A percentile compares a stretch with the other conserved stretches of the same genome.
These are phyloP conservation scores for Rostrohypoxylon terebratum DNA, from an alignment of 495 filamentous ascomycete species.

Conservation along the genomic window DNA sequence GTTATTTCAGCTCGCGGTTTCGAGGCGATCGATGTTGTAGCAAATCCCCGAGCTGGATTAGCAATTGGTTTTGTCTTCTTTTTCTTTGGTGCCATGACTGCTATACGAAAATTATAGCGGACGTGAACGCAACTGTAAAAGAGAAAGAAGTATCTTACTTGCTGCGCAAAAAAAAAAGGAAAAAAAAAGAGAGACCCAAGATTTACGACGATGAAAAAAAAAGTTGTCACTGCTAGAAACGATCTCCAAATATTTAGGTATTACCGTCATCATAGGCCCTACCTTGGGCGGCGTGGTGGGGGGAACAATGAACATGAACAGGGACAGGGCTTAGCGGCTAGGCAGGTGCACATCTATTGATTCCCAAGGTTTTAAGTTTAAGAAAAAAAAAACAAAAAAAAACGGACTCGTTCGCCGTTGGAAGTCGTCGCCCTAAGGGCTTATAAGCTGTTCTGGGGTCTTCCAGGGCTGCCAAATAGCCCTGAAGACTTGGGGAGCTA, in stretches of 20 bases:
- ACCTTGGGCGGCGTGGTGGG: slow-evolving; percentile 22
- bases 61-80: slow-evolving; percentile 87
- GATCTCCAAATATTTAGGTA: slow-evolving; percentile 25
- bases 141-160: slow-evolving; percentile 1
- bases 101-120: slow-evolving; percentile 5
- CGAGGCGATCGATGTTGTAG: slow-evolving; percentile 88
- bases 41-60: slow-evolving; percentile 91
- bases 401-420: slow-evolving; percentile 28
- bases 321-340: slow-evolving; percentile 34
- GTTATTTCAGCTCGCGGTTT: slow-evolving; percentile 67
- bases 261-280: slow-evolving; percentile 15
- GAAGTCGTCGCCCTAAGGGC: background rate
- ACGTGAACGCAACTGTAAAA: slow-evolving; percentile 14
- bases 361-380: background rate
- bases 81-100: slow-evolving; percentile 77
- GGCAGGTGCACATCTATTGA: slow-evolving; percentile 20
- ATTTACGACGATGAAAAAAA: slow-evolving; percentile 25
- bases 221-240: slow-evolving; percentile 30
- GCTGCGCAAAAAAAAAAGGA: slow-evolving; percentile 4
- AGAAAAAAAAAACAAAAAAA: no score
- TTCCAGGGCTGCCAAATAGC: background rate
- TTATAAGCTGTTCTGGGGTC: background rate
- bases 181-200: slow-evolving; percentile 12
- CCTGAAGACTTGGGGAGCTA: background rate
- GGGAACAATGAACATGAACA: slow-evolving; percentile 20